These are phyloP conservation scores for Diaporthe longicolla DNA, from an alignment of 2,329 filamentous ascomycete genomes.

Conservation along the genomic window DNA sequence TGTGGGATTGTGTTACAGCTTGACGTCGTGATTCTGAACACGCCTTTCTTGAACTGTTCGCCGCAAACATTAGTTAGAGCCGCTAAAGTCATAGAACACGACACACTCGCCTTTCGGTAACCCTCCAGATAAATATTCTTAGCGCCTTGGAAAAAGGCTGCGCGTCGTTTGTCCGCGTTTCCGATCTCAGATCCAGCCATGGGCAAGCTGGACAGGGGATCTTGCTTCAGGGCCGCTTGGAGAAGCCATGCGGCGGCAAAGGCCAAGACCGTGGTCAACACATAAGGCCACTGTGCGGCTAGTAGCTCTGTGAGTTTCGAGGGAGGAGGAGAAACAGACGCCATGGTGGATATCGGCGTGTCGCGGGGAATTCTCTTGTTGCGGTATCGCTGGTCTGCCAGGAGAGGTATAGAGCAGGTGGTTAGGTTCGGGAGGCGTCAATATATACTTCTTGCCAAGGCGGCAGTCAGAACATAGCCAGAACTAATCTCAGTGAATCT, in stretches of 20 bases:
- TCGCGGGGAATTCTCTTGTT: slow-evolving; percentile 5
- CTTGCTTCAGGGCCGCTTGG: slow-evolving; percentile 34
- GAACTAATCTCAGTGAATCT: not conserved
- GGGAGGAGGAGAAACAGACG: slow-evolving; percentile 16
- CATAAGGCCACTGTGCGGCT: slow-evolving; percentile 35
- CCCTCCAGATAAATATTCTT: slow-evolving; percentile 49
- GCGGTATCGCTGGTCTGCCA: slow-evolving; percentile 6
- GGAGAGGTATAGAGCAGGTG: not conserved
- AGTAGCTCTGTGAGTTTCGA: slow-evolving; percentile 19
- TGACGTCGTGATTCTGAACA: slow-evolving; percentile 37
- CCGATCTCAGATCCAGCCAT: slow-evolving; percentile 48
- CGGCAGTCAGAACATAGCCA: slow-evolving; percentile 1
- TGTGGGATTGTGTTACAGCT: slow-evolving; percentile 1
- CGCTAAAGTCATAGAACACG: too few relatives aligned
- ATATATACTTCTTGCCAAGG: slow-evolving; percentile 26
- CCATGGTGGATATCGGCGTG: slow-evolving; percentile 12
- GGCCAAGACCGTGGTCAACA: slow-evolving; percentile 31
- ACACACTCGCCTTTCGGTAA: slow-evolving; percentile 48
- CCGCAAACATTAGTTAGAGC: not conserved
- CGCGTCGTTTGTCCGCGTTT: slow-evolving; percentile 47
- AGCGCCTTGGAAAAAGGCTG: slow-evolving; percentile 46
- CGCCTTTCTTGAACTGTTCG: slow-evolving; percentile 35
- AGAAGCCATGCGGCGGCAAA: slow-evolving; percentile 37
- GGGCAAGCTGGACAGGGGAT: slow-evolving; percentile 47
- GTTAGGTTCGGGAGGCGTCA: not conserved